Base-by-base conservation (phyloP, 371 early-diverging fungal species). In the Mortierella sp. region DNA sequence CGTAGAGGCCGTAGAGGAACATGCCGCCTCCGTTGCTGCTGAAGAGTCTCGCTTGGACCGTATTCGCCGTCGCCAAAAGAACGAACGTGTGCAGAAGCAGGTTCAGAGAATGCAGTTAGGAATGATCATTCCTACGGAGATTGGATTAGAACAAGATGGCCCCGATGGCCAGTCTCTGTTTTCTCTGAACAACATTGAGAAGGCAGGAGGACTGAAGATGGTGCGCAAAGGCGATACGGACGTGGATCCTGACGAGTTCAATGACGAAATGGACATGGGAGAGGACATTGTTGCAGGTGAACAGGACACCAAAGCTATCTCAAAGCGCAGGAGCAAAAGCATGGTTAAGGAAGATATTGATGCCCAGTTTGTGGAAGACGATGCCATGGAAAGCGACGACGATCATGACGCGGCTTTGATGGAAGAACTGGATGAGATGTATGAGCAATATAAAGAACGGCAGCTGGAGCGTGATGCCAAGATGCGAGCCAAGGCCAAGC, bases 61-160 rank as follows among this genome's bases (percentile, higher is more conserved):
- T 63, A 63, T 73, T 51, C 79, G 69, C 39, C 67, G 74, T 73
- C 74, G 71, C 41, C 71, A 74, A 46, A 74, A 86, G 49, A 86
- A 90, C 58, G 92, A 93, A 72, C 91, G 93, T 80, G 88, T 90
- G 54, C 92, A 91, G 67, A 95, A 94, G 82, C 84, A 89, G 59
- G 84, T 95, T 23, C 82, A 93, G 57, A 91, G 94, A 59, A 84
- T 97, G 87, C 95, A 94, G 65, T 79, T 97, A 53, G 94, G 95
- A 52, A 98, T 98, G 98, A 87, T 88, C 43, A 89, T 93, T 4
- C 95, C 97, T 18, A 85, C 84, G 0, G 98, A 97, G 53, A 91
- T 95, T 70, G 95, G 90, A 63, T 73, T 89, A 64, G 94, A 94
- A 64, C 88, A 91, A 55, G 83, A 86, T 64, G 93, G 86, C 54